These are phyloP conservation scores for Linanthus parryae DNA, from an alignment of 148 eudicot species.

Conservation along the genomic window DNA sequence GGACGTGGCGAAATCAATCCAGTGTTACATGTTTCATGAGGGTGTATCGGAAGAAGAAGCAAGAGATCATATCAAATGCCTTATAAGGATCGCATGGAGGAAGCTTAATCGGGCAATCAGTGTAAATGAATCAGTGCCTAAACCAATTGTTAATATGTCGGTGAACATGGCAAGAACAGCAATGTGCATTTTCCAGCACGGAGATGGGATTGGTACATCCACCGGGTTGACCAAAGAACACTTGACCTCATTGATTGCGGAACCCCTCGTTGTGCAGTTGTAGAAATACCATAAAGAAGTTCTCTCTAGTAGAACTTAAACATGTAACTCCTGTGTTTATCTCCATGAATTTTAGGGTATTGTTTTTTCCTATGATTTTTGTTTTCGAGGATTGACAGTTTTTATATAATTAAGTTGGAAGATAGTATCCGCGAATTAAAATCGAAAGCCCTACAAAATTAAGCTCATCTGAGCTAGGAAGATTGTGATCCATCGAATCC, in stretches of 20 bases:
- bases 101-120: conserved; percentile 7
- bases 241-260: conserved; percentile 6
- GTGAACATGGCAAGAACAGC: conserved; percentile 18
- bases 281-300: no score
- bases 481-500: no score
- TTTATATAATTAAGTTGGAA: no score
- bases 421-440: no score
- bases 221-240: conserved; percentile 4
- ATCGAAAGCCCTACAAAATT: no score
- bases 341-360: no score
- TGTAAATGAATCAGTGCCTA: not conserved
- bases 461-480: no score
- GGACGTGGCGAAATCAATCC: conserved; percentile 16
- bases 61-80: conserved; percentile 4
- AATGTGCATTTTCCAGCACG: conserved; percentile 9
- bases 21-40: conserved; percentile 3
- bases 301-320: no score
- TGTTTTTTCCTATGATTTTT: no score
- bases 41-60: conserved; percentile 7
- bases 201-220: conserved; percentile 16
- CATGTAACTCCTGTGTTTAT: no score
- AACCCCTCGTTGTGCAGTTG: no score
- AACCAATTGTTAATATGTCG: conserved; percentile 6
- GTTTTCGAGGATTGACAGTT: no score
- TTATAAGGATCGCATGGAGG: conserved; percentile 6